Conservation (phyloP, 306 rosid species). For the Macrotyloma uniflorum region DNA sequence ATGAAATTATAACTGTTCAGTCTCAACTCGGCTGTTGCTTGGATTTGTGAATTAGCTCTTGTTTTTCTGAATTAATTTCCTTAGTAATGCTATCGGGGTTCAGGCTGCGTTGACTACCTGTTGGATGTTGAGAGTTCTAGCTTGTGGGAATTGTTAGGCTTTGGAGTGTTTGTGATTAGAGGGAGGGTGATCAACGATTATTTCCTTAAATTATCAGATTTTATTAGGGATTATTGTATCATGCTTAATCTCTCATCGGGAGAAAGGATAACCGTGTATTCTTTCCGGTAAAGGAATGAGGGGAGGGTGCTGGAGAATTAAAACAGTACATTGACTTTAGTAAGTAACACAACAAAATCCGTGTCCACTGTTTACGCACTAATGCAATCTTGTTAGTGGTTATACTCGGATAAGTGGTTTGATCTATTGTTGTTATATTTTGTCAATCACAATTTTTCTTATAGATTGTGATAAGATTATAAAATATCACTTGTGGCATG, state of each 20-base stretch:
- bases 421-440: background rate
- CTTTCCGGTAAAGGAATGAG: background rate
- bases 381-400: background rate
- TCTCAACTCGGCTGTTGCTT: background rate
- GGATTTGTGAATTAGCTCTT: background rate
- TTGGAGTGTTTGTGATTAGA: background rate
- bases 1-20: background rate
- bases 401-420: background rate
- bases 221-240: background rate
- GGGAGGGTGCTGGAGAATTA: background rate
- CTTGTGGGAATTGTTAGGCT: background rate
- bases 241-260: background rate
- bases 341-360: background rate
- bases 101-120: background rate
- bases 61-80: background rate
- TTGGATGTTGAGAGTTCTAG: background rate
- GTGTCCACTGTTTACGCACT: background rate
- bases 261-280: background rate
- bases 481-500: background rate
- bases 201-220: background rate
- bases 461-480: background rate
- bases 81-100: constrained; percentile 7
- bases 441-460: background rate
- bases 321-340: background rate
- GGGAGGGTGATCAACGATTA: background rate